Evolutionary conservation across 176 grass and related monocot species (phyloP).

Genomic region (Cocos nucifera): DNA sequence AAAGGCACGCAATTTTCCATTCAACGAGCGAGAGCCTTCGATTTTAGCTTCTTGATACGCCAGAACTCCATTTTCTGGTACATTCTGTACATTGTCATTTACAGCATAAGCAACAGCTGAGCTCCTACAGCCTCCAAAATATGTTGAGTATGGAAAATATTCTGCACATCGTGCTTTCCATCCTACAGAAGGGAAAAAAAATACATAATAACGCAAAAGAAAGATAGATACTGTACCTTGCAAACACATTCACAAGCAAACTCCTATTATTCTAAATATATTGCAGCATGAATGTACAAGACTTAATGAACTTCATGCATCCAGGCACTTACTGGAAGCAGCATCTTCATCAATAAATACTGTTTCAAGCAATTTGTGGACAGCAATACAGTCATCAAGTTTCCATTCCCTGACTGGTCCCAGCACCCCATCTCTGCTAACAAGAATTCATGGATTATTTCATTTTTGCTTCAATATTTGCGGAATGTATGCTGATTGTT

Average conservation of each 20-base stretch:
- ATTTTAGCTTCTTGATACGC: conserved; percentile 19
- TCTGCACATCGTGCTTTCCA: conserved; percentile 75
- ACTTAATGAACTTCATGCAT: background rate
- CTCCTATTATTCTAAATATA: no score
- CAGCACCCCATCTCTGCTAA: conserved; percentile 36
- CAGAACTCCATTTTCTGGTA: conserved; percentile 72
- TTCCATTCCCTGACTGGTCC: conserved; percentile 60
- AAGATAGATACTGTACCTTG: no score
- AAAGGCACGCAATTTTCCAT: conserved; percentile 40
- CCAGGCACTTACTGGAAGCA: conserved; percentile 55
- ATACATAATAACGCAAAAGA: conserved; percentile 17
- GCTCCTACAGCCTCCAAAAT: conserved; percentile 65
- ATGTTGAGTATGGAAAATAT: conserved; percentile 84
- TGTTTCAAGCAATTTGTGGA: conserved; percentile 74
- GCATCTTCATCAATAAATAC: conserved; percentile 51
- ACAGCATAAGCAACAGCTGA: conserved; percentile 24
- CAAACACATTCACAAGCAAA: no score
- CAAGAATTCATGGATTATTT: conserved; percentile 8
- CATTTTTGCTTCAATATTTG: background rate
- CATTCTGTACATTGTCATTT: conserved; percentile 29
- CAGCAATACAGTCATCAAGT: conserved; percentile 72
- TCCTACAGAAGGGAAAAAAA: conserved; percentile 30
- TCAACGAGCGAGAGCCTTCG: conserved; percentile 31
- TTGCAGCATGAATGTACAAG: no score
- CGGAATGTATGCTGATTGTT: no score